Evolutionary conservation across 345 rosid species (phyloP), one percentile per base, ranked within the genome.

Genomic region (Pelargonium nanum): DNA sequence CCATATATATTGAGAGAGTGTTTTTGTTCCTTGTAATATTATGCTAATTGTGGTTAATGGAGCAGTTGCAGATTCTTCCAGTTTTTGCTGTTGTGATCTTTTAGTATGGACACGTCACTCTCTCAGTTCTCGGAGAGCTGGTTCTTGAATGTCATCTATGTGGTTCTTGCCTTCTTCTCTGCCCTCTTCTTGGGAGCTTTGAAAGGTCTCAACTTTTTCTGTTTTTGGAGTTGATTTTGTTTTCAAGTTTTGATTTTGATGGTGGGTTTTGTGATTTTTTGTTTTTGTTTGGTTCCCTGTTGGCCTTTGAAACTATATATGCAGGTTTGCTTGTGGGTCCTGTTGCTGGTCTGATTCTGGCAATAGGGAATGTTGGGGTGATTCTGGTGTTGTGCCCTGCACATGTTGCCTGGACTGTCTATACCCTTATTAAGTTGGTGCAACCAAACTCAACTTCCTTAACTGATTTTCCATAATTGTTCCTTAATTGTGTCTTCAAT

Each of bases 291-390:
- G 63, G 55, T 30, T 21, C 57, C 59, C n/a, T n/a, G n/a, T n/a
- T n/a, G n/a, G n/a, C n/a, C n/a, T n/a, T n/a, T n/a, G n/a, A n/a
- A n/a, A n/a, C n/a, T n/a, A n/a, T n/a, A n/a, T 60, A 19, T 78
- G 75, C 77, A 84, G 97, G 81, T 77, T 56, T 83, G 51, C 22
- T 79, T 16, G 89, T 88, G 67, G 93, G 96, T 71, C 96, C 97
- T 51, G 40, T 88, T 44, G 97, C 97, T 63, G 74, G 78, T 66
- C 65, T 88, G 62, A 78, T 80, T 61, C 59, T 88, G 60, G 81
- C 79, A 59, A 53, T 25, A 34, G 96, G 97, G 62, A 86, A 88
- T 69, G 77, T 78, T 64, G 89, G 79, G 59, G 87, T 88, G 60
- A 88, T 91, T 77, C 74, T 86, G 66, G 81, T 78, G 48, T 64